A percentile compares a stretch with the other conserved stretches of the same genome.
Evolutionary conservation across 192 early-diverging fungal genomes (phyloP).

Genomic region (Phlyctochytrium arcticum): DNA sequence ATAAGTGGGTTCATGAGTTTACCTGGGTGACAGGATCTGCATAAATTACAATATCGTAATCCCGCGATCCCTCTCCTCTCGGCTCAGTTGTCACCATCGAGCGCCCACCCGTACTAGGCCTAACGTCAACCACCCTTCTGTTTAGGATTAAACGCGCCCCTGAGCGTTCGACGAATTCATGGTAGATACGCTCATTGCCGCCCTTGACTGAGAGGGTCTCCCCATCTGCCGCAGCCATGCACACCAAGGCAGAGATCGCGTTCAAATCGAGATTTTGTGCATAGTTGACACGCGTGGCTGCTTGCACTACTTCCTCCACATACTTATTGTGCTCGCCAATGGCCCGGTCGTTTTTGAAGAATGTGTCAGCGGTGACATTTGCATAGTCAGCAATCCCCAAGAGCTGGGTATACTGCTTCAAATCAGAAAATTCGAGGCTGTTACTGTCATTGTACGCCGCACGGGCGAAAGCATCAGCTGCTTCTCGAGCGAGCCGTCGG

Average conservation of each 20-base stretch:
- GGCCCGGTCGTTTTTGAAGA: not conserved
- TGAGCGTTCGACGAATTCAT: not conserved
- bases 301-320: slow-evolving; percentile 10
- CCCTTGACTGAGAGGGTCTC: slow-evolving; percentile 1
- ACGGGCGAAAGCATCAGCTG: slow-evolving; percentile 2
- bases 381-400: not conserved
- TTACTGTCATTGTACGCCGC: slow-evolving; percentile 3
- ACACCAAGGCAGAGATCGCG: slow-evolving; percentile 11
- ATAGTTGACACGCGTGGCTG: slow-evolving; percentile 18
- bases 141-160: not conserved
- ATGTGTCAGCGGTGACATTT: not conserved
- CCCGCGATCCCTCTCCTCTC: not conserved
- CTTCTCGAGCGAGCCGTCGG: slow-evolving; percentile 1
- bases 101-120: no score
- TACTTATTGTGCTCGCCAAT: slow-evolving; percentile 5
- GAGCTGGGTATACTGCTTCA: not conserved
- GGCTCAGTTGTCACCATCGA: no score
- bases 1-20: no score
- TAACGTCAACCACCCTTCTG: not conserved
- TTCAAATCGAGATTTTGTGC: slow-evolving; percentile 14
- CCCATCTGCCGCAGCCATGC: slow-evolving; percentile 19
- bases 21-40: no score
- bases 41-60: slow-evolving; percentile 5
- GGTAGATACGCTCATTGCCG: slow-evolving; percentile 21
- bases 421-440: not conserved